Percentiles rank a stretch among this genome's conserved stretches.
Evolutionary conservation across 768 basidiomycete species (phyloP).

Genomic region (Termitomyces sp.): DNA sequence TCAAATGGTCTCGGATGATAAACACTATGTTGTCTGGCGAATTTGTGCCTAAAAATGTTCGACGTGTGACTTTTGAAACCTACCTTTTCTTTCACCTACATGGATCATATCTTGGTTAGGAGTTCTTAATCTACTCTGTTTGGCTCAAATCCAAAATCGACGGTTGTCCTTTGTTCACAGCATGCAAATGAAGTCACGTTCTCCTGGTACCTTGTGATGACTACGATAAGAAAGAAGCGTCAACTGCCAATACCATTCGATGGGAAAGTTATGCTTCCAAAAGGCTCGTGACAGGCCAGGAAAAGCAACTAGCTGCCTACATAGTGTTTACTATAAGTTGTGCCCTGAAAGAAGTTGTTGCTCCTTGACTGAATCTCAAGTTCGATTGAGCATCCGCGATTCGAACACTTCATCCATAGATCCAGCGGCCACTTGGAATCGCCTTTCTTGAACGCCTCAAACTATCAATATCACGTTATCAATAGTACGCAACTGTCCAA

Average conservation of each 20-base stretch:
- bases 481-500: not conserved
- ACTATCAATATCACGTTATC: not conserved
- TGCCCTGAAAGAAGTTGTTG: no score
- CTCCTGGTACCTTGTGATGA: not conserved
- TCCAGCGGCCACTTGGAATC: not conserved
- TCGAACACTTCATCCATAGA: not conserved
- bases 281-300: no score
- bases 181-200: not conserved
- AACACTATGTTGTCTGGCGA: conserved; percentile 18
- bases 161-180: not conserved
- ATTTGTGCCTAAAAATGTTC: conserved; percentile 15
- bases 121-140: not conserved
- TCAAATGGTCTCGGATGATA: conserved; percentile 23
- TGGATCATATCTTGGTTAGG: not conserved
- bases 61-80: conserved; percentile 10
- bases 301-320: no score
- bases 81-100: not conserved
- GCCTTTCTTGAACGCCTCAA: not conserved
- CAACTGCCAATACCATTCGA: not conserved
- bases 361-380: not conserved
- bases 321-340: no score
- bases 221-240: not conserved
- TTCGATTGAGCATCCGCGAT: not conserved
- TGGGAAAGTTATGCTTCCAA: not conserved
- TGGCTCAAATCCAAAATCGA: not conserved